A percentile compares a stretch with the other conserved stretches of the same genome.
Conservation (phyloP, 78 protist genomes). For the Dictyostelium citrinum region DNA sequence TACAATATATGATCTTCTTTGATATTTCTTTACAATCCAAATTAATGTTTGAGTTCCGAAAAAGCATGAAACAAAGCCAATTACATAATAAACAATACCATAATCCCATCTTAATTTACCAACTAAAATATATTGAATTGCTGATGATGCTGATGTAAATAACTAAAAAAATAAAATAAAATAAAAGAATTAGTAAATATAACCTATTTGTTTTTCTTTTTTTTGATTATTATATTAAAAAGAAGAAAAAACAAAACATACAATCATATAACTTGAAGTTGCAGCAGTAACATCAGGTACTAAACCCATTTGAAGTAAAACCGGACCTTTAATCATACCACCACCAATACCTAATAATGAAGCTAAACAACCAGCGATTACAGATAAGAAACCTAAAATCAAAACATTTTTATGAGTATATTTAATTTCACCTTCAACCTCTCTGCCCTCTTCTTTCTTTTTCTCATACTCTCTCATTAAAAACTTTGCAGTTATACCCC, state of each 20-base stretch:
- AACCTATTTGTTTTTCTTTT: background rate
- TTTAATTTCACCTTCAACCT: slow-evolving; percentile 64
- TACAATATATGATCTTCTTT: slow-evolving; percentile 57
- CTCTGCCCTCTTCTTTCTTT: background rate
- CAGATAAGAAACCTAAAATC: background rate
- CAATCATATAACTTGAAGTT: slow-evolving; percentile 71
- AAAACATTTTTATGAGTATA: slow-evolving; percentile 33
- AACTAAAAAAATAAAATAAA: background rate
- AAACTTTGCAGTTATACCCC: slow-evolving; percentile 30
- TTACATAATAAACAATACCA: slow-evolving; percentile 44
- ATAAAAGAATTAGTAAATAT: background rate
- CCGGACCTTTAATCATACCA: slow-evolving; percentile 81
- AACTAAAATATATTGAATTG: slow-evolving; percentile 55
- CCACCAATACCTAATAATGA: slow-evolving; percentile 78
- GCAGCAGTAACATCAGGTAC: slow-evolving; percentile 71
- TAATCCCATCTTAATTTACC: slow-evolving; percentile 67
- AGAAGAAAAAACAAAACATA: too few species aligned
- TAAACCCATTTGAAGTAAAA: slow-evolving; percentile 61
- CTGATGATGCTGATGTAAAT: slow-evolving; percentile 58
- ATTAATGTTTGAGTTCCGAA: slow-evolving; percentile 56
- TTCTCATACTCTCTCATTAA: background rate
- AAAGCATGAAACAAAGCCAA: slow-evolving; percentile 60
- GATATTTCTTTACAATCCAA: slow-evolving; percentile 55
- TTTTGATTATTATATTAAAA: too few species aligned
- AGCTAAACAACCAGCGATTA: slow-evolving; percentile 62